These are phyloP conservation scores for Atkinsonella texensis DNA, from an alignment of 2,329 filamentous ascomycete genomes.

Conservation along the genomic window DNA sequence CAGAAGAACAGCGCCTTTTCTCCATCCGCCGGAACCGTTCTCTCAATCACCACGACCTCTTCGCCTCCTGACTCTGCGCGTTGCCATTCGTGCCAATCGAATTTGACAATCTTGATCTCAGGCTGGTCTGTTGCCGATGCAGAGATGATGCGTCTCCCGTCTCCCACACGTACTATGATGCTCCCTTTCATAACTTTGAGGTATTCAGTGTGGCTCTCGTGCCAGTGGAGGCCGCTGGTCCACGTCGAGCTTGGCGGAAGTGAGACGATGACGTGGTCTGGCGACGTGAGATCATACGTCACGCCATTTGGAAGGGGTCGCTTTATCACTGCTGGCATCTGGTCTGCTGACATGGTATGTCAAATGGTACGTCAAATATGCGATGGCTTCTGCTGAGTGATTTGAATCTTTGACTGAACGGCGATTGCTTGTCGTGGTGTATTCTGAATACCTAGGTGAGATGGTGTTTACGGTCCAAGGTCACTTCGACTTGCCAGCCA, in stretches of 20 bases:
- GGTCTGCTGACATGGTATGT: background rate
- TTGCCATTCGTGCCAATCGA: slow-evolving; percentile 34
- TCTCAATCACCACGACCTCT: slow-evolving; percentile 31
- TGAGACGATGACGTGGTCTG: slow-evolving; percentile 27
- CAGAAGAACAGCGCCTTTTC: slow-evolving; percentile 36
- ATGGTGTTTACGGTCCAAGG: background rate
- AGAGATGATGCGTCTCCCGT: slow-evolving; percentile 8
- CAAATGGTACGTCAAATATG: background rate
- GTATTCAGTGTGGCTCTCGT: slow-evolving; percentile 33
- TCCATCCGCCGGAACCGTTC: slow-evolving; percentile 32
- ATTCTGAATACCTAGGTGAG: background rate
- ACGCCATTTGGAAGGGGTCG: slow-evolving; percentile 12
- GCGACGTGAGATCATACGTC: slow-evolving; percentile 23
- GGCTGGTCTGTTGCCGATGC: slow-evolving; percentile 12
- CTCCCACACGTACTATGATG: slow-evolving; percentile 16
- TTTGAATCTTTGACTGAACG: background rate
- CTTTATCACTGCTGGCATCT: slow-evolving; percentile 6
- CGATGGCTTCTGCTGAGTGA: no score
- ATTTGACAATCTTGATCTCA: slow-evolving; percentile 23
- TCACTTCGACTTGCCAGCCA: background rate
- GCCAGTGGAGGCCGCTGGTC: slow-evolving; percentile 38
- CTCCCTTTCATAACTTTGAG: slow-evolving; percentile 28
- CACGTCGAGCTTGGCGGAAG: slow-evolving; percentile 31
- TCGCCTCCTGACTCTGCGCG: slow-evolving; percentile 22
- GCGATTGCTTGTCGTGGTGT: background rate